A percentile compares a stretch with the other conserved stretches of the same genome.
These are phyloP conservation scores for Ophiostoma ips DNA, from an alignment of 2,329 filamentous ascomycete species.

Conservation along the genomic window DNA sequence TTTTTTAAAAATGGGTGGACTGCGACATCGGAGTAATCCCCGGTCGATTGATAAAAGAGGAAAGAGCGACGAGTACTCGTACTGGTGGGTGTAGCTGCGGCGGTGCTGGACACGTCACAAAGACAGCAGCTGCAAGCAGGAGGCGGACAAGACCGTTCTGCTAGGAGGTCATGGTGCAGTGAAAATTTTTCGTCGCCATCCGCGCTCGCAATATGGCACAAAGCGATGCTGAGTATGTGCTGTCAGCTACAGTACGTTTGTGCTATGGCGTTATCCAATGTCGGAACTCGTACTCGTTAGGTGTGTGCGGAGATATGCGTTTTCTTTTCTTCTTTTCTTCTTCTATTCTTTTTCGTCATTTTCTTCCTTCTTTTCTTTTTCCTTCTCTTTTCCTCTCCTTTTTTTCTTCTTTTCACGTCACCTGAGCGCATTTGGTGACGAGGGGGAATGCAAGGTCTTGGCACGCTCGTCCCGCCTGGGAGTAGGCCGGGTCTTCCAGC, in stretches of 20 bases:
- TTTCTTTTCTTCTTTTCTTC: not conserved
- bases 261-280: no score
- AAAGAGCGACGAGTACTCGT: no score
- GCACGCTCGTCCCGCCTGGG: not conserved
- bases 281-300: not conserved
- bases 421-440: constrained; percentile 18
- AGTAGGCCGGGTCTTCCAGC: not conserved
- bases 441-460: constrained; percentile 4
- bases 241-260: not conserved
- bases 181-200: constrained; percentile 1
- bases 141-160: not conserved
- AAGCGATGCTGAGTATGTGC: not conserved
- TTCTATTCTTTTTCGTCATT: not conserved
- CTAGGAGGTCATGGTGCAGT: not conserved
- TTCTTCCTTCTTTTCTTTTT: not conserved
- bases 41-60: no score
- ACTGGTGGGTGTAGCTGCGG: not conserved
- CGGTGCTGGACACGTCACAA: not conserved
- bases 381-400: not conserved
- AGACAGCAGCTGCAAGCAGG: not conserved
- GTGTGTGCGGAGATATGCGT: not conserved
- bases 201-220: not conserved
- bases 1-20: no score
- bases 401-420: constrained; percentile 15
- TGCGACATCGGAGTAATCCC: no score